Conservation (phyloP, 2,329 filamentous ascomycete species). For the Arthrobotrys sphaeroides region DNA sequence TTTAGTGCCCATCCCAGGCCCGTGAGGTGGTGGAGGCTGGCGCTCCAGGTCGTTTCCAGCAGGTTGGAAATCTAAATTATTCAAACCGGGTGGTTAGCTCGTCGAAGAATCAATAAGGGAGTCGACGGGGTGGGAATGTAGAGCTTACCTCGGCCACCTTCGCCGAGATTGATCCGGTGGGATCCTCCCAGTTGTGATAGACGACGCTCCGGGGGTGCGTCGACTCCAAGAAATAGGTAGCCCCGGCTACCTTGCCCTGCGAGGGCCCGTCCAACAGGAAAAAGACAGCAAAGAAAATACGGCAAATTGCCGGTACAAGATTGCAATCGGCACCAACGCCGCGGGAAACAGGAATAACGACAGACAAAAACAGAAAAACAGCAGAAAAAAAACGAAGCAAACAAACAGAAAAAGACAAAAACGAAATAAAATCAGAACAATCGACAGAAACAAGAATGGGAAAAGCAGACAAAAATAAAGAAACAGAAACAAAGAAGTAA, state of each 20-base stretch:
- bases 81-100: background rate
- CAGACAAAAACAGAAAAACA: background rate
- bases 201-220: conserved; percentile 13
- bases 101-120: too few species aligned
- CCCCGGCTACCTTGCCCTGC: conserved; percentile 1
- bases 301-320: conserved; percentile 3
- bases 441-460: background rate
- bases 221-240: conserved; percentile 12
- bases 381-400: conserved; percentile 2
- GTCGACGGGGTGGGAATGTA: too few species aligned
- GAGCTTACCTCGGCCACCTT: background rate
- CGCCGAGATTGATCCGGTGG: background rate
- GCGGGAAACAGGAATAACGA: background rate
- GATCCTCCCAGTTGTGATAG: conserved; percentile 7
- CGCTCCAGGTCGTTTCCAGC: background rate
- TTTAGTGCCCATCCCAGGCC: background rate
- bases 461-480: background rate
- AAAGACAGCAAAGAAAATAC: conserved; percentile 1
- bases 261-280: background rate
- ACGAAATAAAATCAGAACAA: background rate
- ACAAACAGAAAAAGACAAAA: background rate
- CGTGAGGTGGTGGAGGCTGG: conserved; percentile 1
- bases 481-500: background rate
- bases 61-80: background rate
- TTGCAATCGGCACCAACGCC: background rate